Conservation (phyloP, 306 rosid genomes). For the Prunus persica region DNA sequence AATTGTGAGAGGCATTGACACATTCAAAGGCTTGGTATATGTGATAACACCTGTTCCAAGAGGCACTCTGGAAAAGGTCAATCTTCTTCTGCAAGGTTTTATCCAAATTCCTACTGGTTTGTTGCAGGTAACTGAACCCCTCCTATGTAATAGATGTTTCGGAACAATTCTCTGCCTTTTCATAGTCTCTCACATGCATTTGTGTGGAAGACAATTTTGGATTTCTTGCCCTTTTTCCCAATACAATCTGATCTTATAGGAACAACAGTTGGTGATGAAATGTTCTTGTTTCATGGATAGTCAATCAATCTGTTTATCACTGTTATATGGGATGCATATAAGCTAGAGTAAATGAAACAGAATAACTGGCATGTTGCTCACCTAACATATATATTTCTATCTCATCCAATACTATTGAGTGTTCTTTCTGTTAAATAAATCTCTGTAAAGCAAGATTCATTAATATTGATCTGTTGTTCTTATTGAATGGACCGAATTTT, state of each 20-base stretch:
- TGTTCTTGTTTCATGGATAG: background rate
- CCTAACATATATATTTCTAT: background rate
- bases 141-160: constrained; percentile 3
- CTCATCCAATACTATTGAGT: background rate
- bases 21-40: constrained; percentile 61
- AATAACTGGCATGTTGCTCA: background rate
- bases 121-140: constrained; percentile 57
- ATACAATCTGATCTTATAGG: constrained; percentile 15
- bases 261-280: background rate
- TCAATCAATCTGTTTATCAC: background rate
- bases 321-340: constrained; percentile 1
- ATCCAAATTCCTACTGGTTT: constrained; percentile 80
- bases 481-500: constrained; percentile 19
- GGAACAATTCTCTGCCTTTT: constrained; percentile 5
- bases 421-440: background rate
- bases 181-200: constrained; percentile 1
- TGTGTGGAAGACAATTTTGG: background rate
- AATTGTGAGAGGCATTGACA: constrained; percentile 87
- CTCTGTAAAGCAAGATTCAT: constrained; percentile 1
- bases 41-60: constrained; percentile 84
- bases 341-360: background rate
- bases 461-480: constrained; percentile 1
- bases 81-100: constrained; percentile 74
- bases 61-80: constrained; percentile 67
- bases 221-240: constrained; percentile 13